Percentiles rank a stretch among this genome's conserved stretches.
Conservation (phyloP, 352 stramenopile genomes). For the Globisporangium yorkense region DNA sequence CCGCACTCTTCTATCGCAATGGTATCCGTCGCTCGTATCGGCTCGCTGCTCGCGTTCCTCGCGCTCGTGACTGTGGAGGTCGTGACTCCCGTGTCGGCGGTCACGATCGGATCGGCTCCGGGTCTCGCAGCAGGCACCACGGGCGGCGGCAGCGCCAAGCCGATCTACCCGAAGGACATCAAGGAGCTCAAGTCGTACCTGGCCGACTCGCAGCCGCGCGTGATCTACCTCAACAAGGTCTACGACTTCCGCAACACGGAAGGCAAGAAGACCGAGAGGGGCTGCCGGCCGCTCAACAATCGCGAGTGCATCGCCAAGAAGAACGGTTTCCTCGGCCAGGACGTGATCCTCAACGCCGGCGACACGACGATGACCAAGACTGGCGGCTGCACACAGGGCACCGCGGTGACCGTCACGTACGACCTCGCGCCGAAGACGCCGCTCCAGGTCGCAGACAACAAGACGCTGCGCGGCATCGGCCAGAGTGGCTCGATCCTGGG, state of each 20-base stretch:
- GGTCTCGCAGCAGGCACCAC: conserved; percentile 28
- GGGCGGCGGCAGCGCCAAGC: conserved; percentile 22
- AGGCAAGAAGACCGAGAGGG: conserved; percentile 34
- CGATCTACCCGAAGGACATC: conserved; percentile 32
- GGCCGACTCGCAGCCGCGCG: conserved; percentile 25
- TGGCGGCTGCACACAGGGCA: conserved; percentile 24
- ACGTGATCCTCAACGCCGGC: conserved; percentile 18
- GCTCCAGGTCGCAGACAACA: conserved; percentile 24
- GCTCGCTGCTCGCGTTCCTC: not conserved
- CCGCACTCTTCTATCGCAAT: not conserved
- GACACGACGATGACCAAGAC: conserved; percentile 26
- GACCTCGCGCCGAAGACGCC: conserved; percentile 29
- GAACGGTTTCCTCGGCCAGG: conserved; percentile 44
- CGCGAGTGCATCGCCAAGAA: conserved; percentile 42
- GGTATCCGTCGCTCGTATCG: not conserved
- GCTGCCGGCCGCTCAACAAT: conserved; percentile 34
- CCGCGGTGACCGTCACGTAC: conserved; percentile 22
- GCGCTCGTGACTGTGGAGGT: conserved; percentile 4
- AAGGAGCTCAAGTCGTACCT: conserved; percentile 38
- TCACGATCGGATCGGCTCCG: conserved; percentile 9
- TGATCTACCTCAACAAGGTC: conserved; percentile 41
- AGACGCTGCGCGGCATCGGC: conserved; percentile 38
- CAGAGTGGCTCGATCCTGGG: conserved; percentile 28
- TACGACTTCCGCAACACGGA: conserved; percentile 49
- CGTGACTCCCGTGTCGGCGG: conserved; percentile 2